phyloP scores from a whole-genome alignment of 2,329 filamentous ascomycete species.

The Penicillium hordei region DNA sequence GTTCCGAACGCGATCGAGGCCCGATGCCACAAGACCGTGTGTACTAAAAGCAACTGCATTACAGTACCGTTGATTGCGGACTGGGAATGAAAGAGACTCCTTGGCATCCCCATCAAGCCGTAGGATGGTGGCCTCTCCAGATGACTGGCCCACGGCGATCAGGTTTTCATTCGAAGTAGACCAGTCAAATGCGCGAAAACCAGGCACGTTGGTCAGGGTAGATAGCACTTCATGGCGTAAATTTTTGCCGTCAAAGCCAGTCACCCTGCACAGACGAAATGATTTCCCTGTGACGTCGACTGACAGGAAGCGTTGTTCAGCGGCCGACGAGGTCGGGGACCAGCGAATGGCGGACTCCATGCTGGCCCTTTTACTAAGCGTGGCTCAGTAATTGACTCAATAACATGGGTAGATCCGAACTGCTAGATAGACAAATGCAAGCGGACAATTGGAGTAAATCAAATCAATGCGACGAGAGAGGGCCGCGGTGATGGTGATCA shows the following conservation, averaged over 20 bases:
- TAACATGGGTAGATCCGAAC: neutral
- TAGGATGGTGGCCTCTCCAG: slow-evolving; percentile 61
- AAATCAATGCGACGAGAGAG: slow-evolving; percentile 11
- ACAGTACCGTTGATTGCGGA: slow-evolving; percentile 63
- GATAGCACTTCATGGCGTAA: slow-evolving; percentile 56
- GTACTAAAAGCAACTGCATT: slow-evolving; percentile 64
- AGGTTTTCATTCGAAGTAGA: slow-evolving; percentile 58
- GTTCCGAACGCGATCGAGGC: slow-evolving; percentile 62
- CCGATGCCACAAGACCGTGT: slow-evolving; percentile 59
- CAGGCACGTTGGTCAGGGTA: slow-evolving; percentile 56
- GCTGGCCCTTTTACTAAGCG: slow-evolving; percentile 9
- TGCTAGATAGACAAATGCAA: neutral
- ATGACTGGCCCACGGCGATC: slow-evolving; percentile 61
- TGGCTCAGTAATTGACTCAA: neutral
- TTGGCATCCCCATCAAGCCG: slow-evolving; percentile 54
- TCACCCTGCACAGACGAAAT: slow-evolving; percentile 58
- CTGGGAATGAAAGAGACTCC: slow-evolving; percentile 53
- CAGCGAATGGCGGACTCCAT: slow-evolving; percentile 59
- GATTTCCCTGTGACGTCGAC: slow-evolving; percentile 61
- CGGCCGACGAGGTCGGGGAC: slow-evolving; percentile 58
- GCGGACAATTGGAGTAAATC: slow-evolving; percentile 3
- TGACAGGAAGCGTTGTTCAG: slow-evolving; percentile 58
- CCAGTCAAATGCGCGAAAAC: slow-evolving; percentile 67
- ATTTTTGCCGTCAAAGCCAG: slow-evolving; percentile 37
- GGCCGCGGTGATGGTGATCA: slow-evolving; percentile 6